These are phyloP conservation scores for Erythrophleum fordii DNA, from an alignment of 306 rosid genomes.

Conservation along the genomic window DNA sequence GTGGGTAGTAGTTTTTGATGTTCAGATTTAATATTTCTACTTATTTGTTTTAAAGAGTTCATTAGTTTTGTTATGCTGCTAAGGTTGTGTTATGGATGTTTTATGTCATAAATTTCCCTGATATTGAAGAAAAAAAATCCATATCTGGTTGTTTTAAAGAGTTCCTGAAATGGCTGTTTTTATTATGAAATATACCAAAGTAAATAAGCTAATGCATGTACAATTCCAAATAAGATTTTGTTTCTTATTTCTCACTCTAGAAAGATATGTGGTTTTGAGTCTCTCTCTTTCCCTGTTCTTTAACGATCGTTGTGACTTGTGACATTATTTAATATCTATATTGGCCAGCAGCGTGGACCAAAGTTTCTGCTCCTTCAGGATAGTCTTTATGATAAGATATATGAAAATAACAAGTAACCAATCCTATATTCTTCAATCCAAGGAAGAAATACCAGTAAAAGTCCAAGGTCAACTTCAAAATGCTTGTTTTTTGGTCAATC, in stretches of 20 bases:
- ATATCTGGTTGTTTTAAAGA: constrained; percentile 14
- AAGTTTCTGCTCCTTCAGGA: constrained; percentile 27
- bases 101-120: background rate
- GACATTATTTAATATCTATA: constrained; percentile 29
- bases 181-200: constrained; percentile 5
- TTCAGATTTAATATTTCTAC: background rate
- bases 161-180: constrained; percentile 8
- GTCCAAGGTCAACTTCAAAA: constrained; percentile 1
- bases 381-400: constrained; percentile 18
- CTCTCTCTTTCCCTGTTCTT: constrained; percentile 29
- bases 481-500: constrained; percentile 25
- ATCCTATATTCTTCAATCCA: constrained; percentile 21
- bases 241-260: constrained; percentile 2
- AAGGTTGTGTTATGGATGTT: constrained; percentile 21
- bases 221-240: constrained; percentile 14
- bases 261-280: constrained; percentile 9
- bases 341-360: constrained; percentile 3
- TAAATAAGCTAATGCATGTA: constrained; percentile 19
- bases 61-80: background rate
- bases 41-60: background rate
- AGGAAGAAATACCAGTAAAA: constrained; percentile 22
- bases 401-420: constrained; percentile 26
- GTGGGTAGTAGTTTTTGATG: constrained; percentile 53
- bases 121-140: constrained; percentile 12
- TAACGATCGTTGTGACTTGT: background rate